These are phyloP conservation scores for Rubus parviflorus DNA, from an alignment of 306 rosid species.

Conservation along the genomic window DNA sequence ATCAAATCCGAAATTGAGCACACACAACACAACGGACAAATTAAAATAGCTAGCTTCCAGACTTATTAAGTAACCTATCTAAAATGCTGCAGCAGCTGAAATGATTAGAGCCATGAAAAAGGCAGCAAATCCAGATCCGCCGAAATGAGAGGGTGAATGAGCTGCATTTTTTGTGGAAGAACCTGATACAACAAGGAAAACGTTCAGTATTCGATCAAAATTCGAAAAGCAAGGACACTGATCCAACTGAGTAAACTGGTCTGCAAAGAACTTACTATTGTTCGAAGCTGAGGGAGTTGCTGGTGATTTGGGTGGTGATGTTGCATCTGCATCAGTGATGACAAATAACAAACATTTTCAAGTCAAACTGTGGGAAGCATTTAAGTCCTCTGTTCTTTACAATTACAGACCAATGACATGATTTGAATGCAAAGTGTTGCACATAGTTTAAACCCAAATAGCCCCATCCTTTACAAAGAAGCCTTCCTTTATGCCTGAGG, in stretches of 20 bases:
- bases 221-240: not conserved
- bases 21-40: not conserved
- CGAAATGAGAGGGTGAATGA: constrained; percentile 12
- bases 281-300: not conserved
- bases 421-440: not conserved
- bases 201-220: not conserved
- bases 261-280: not conserved
- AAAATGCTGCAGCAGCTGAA: constrained; percentile 5
- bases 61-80: not conserved
- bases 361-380: not conserved
- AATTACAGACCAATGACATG: no score
- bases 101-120: constrained; percentile 18
- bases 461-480: not conserved
- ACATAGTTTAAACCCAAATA: not conserved
- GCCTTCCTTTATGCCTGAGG: not conserved
- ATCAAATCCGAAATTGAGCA: not conserved
- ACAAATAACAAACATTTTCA: not conserved
- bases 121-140: constrained; percentile 26
- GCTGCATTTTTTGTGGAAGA: constrained; percentile 28
- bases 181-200: constrained; percentile 12
- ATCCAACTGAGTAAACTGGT: not conserved
- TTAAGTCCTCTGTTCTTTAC: no score
- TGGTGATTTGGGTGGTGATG: constrained; percentile 1
- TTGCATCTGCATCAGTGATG: not conserved
- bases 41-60: not conserved